phyloP scores from a whole-genome alignment of 805 yeast genomes.

The Maudiozyma turicensis region DNA sequence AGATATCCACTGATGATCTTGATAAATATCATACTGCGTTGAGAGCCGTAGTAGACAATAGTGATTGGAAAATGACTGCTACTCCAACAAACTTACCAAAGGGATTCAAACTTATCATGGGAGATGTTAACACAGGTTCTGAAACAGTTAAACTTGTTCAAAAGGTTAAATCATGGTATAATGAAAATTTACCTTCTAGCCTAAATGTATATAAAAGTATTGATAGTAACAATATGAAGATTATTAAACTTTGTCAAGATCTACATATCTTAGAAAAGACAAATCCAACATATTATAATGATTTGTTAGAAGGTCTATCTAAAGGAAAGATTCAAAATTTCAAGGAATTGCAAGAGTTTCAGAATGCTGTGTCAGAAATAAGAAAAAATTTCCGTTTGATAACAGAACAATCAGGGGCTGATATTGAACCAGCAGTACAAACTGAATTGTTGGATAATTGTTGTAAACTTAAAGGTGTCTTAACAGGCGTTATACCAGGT shows the following conservation, averaged over 20 bases:
- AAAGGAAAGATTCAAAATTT: constrained; percentile 6
- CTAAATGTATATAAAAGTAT: constrained; percentile 43
- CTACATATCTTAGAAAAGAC: constrained; percentile 30
- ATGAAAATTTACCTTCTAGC: constrained; percentile 41
- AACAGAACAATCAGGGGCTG: constrained; percentile 63
- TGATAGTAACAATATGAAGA: constrained; percentile 45
- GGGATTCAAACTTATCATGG: constrained; percentile 69
- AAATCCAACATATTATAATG: constrained; percentile 31
- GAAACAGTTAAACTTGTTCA: constrained; percentile 88
- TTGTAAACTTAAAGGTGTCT: constrained; percentile 53
- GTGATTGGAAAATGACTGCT: constrained; percentile 54
- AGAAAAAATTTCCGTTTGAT: constrained; percentile 50
- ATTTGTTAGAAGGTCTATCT: constrained; percentile 13
- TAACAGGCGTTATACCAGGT: constrained; percentile 97
- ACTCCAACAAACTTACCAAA: constrained; percentile 55
- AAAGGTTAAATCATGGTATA: constrained; percentile 63
- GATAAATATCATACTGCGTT: constrained; percentile 27
- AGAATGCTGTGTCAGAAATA: constrained; percentile 37
- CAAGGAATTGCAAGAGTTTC: constrained; percentile 29
- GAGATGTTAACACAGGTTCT: constrained; percentile 87
- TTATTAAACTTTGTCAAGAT: constrained; percentile 40
- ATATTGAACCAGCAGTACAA: constrained; percentile 79
- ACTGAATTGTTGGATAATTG: constrained; percentile 57
- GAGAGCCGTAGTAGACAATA: constrained; percentile 30
- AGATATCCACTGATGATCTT: constrained; percentile 4